Evolutionary conservation across 2,329 filamentous ascomycete genomes (phyloP).

Genomic region (Stachybotrys echinatus): DNA sequence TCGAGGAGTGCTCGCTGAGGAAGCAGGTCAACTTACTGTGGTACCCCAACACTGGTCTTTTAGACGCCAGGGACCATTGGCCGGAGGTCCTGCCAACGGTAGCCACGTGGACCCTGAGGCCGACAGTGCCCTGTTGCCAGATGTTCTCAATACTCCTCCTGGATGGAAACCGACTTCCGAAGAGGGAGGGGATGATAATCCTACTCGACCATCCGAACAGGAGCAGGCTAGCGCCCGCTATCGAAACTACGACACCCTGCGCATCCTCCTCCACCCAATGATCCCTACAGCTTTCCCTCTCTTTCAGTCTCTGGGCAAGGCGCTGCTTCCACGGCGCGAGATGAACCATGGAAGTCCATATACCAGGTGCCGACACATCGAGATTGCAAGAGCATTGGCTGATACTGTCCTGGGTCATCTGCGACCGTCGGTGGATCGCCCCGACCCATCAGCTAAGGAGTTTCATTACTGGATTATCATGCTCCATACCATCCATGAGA

Average conservation of each 20-base stretch:
- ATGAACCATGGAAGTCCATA: conserved; percentile 51
- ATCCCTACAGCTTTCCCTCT: conserved; percentile 78
- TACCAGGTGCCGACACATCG: conserved; percentile 46
- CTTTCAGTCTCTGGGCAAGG: conserved; percentile 79
- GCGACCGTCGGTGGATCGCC: conserved; percentile 35
- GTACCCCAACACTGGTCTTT: conserved; percentile 65
- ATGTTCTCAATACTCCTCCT: conserved; percentile 22
- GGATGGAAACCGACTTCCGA: conserved; percentile 18
- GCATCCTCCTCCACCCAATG: conserved; percentile 71
- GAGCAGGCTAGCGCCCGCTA: conserved; percentile 41
- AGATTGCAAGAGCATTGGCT: conserved; percentile 62
- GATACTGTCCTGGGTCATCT: conserved; percentile 66
- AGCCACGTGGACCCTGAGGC: conserved; percentile 15
- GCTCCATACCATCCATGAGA: conserved; percentile 70
- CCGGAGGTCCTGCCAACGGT: conserved; percentile 12
- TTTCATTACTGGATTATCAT: conserved; percentile 81
- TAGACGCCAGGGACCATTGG: conserved; percentile 21
- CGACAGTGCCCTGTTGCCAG: conserved; percentile 24
- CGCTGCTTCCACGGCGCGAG: conserved; percentile 69
- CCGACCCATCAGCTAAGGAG: conserved; percentile 51
- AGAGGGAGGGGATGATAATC: conserved; percentile 13
- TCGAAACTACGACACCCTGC: conserved; percentile 72
- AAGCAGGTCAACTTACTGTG: conserved; percentile 66
- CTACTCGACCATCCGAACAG: conserved; percentile 31
- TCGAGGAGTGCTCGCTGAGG: conserved; percentile 77